Evolutionary conservation across 169 alveolate species (phyloP).

Genomic region (Plasmodium vivax): DNA sequence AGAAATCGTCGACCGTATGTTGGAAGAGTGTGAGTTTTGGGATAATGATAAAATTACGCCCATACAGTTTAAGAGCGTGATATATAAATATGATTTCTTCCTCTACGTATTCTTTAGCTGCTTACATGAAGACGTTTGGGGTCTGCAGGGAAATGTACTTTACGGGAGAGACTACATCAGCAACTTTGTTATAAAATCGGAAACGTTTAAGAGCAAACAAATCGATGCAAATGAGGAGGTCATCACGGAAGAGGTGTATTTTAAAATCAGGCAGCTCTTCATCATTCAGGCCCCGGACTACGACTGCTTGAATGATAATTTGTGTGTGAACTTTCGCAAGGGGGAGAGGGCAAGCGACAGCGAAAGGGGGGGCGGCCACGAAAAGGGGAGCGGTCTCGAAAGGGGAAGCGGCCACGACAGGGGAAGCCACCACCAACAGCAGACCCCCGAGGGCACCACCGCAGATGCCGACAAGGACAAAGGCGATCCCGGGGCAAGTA

Average conservation of each 20-base stretch:
- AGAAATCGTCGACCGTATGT: constrained; percentile 79
- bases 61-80: constrained; percentile 86
- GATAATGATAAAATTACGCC: constrained; percentile 83
- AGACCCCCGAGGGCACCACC: background rate
- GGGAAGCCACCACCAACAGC: background rate
- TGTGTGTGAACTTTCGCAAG: constrained; percentile 46
- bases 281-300: constrained; percentile 71
- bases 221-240: constrained; percentile 36
- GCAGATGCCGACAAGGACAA: background rate
- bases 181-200: constrained; percentile 55
- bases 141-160: constrained; percentile 90
- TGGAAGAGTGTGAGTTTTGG: constrained; percentile 84
- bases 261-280: constrained; percentile 67
- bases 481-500: background rate
- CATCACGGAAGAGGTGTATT: constrained; percentile 70
- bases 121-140: constrained; percentile 91
- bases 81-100: constrained; percentile 83
- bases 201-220: constrained; percentile 45
- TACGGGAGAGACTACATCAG: constrained; percentile 71
- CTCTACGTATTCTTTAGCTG: constrained; percentile 86
- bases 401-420: background rate
- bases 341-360: background rate
- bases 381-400: background rate
- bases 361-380: background rate
- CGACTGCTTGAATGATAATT: constrained; percentile 60